phyloP scores from a whole-genome alignment of 2,329 filamentous ascomycete genomes.

The Fusarium nisikadoi region DNA sequence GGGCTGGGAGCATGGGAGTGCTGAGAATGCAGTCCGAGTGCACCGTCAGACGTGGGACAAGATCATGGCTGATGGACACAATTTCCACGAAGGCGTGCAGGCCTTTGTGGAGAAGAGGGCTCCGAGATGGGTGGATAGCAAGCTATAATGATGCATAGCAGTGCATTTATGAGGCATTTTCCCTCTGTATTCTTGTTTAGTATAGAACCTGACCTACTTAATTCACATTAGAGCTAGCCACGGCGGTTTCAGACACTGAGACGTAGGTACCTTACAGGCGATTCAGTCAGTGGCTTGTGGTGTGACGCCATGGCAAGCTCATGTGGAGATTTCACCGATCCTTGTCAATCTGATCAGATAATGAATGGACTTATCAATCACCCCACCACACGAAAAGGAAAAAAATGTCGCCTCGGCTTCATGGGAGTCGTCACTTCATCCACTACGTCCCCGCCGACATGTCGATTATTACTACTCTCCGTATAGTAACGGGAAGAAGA shows the following conservation, averaged over 20 bases:
- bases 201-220: background rate
- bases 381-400: slow-evolving; percentile 16
- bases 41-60: slow-evolving; percentile 63
- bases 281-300: slow-evolving; percentile 2
- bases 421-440: background rate
- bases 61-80: slow-evolving; percentile 69
- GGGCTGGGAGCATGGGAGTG: slow-evolving; percentile 73
- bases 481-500: background rate
- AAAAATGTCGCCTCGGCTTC: slow-evolving; percentile 10
- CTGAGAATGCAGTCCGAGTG: slow-evolving; percentile 66
- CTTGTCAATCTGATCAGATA: slow-evolving; percentile 38
- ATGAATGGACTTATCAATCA: slow-evolving; percentile 38
- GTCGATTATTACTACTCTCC: slow-evolving; percentile 29
- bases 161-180: slow-evolving; percentile 24
- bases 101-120: slow-evolving; percentile 79
- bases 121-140: slow-evolving; percentile 71
- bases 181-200: background rate
- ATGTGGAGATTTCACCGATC: slow-evolving; percentile 8
- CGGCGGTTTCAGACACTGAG: background rate
- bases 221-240: background rate
- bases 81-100: slow-evolving; percentile 75
- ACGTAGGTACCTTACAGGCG: background rate
- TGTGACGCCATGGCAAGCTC: slow-evolving; percentile 28
- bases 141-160: slow-evolving; percentile 52
- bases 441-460: slow-evolving; percentile 13